Percentiles rank a stretch among this genome's conserved stretches.
Evolutionary conservation across 805 yeast species (phyloP).

Genomic region (Starmera quercuum): DNA sequence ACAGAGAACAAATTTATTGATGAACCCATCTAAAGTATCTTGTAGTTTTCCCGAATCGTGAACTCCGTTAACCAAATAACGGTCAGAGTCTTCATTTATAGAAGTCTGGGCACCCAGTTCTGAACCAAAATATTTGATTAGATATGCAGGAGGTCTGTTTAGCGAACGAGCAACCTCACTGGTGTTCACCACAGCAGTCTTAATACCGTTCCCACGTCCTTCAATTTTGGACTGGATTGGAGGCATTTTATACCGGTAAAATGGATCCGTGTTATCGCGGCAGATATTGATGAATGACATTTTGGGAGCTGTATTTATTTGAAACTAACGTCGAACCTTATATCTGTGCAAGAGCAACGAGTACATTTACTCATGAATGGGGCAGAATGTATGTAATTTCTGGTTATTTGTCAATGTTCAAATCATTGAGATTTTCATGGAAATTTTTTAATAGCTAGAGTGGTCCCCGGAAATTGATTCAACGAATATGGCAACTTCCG

Average conservation of each 20-base stretch:
- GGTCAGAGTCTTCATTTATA: slow-evolving; percentile 69
- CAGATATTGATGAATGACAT: slow-evolving; percentile 91
- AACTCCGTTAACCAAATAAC: slow-evolving; percentile 89
- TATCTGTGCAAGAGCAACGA: too few species aligned
- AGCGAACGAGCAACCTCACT: slow-evolving; percentile 92
- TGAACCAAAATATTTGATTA: slow-evolving; percentile 90
- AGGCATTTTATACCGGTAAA: slow-evolving; percentile 99
- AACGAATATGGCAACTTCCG: too few species aligned
- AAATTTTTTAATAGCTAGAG: too few species aligned
- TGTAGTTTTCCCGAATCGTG: slow-evolving; percentile 88
- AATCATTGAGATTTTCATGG: too few species aligned
- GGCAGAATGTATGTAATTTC: too few species aligned
- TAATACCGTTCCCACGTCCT: slow-evolving; percentile 99
- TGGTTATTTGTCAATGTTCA: too few species aligned
- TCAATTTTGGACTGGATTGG: slow-evolving; percentile 94
- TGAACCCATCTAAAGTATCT: slow-evolving; percentile 91
- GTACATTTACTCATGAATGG: too few species aligned
- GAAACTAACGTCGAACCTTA: too few species aligned
- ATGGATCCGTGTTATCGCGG: slow-evolving; percentile 96
- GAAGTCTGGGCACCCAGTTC: slow-evolving; percentile 97
- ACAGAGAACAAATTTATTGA: slow-evolving; percentile 87
- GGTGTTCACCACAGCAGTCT: slow-evolving; percentile 86
- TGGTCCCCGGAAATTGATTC: too few species aligned
- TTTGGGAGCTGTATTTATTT: too few species aligned
- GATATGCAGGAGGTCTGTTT: slow-evolving; percentile 86